Percentiles rank a stretch among this genome's conserved stretches.
phyloP scores from a whole-genome alignment of 192 early-diverging fungal species.

The Mortierella claussenii region DNA sequence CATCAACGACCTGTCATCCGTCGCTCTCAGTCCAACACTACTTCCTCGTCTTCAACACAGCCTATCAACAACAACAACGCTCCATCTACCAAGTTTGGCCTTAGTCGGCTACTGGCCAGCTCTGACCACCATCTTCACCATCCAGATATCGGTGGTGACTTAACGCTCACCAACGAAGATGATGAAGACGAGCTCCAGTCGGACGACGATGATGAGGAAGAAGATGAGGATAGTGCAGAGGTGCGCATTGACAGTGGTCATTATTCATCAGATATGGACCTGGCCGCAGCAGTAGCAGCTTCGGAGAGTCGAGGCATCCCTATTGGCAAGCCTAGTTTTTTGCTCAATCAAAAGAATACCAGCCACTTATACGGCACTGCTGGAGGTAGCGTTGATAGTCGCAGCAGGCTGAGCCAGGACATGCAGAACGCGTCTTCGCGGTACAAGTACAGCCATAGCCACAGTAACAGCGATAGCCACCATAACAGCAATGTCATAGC shows the following conservation, averaged over 20 bases:
- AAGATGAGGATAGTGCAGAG: constrained; percentile 7
- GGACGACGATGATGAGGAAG: constrained; percentile 9
- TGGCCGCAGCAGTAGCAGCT: constrained; percentile 2
- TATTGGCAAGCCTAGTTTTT: constrained; percentile 29
- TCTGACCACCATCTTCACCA: constrained; percentile 7
- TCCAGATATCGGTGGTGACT: constrained; percentile 4
- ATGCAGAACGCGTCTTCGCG: background rate
- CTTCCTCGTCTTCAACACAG: background rate
- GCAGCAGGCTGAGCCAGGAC: constrained; percentile 1
- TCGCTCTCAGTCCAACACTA: constrained; percentile 34
- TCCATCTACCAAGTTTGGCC: constrained; percentile 11
- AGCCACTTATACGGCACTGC: background rate
- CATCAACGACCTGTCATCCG: constrained; percentile 45
- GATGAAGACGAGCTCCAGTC: constrained; percentile 6
- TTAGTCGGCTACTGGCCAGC: constrained; percentile 13
- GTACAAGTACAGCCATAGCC: constrained; percentile 25
- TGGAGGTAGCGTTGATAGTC: constrained; percentile 17
- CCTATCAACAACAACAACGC: background rate
- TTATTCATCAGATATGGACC: constrained; percentile 10
- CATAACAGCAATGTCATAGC: constrained; percentile 28
- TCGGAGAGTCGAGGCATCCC: constrained; percentile 25
- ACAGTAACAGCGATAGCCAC: constrained; percentile 42
- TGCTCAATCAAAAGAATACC: constrained; percentile 5
- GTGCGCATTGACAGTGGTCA: constrained; percentile 35
- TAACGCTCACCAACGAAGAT: constrained; percentile 8